Evolutionary conservation across 164 flowering plant species (phyloP).

Genomic region (Piper longum): DNA sequence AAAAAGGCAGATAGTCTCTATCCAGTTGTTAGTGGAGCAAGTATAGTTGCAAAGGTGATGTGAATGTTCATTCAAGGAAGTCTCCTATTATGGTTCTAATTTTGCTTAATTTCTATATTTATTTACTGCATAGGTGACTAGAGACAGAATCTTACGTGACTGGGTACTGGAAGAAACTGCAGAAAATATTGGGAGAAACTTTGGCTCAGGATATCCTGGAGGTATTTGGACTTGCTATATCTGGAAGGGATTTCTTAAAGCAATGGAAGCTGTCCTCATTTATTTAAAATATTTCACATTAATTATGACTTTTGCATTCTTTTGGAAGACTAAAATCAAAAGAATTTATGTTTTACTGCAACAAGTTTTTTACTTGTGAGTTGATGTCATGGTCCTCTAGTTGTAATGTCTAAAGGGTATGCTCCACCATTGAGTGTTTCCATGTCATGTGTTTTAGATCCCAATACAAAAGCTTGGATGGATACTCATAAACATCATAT

Average conservation of each 20-base stretch:
- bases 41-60: constrained; percentile 85
- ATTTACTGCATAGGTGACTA: constrained; percentile 47
- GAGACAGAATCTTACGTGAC: constrained; percentile 61
- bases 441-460: constrained; percentile 28
- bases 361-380: background rate
- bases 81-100: background rate
- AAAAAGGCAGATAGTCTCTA: constrained; percentile 97
- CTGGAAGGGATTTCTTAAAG: background rate
- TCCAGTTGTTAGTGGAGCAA: constrained; percentile 95
- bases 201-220: constrained; percentile 98
- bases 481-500: constrained; percentile 56
- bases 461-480: constrained; percentile 76
- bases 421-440: background rate
- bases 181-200: constrained; percentile 54
- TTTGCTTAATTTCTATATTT: background rate
- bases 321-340: background rate
- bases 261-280: background rate
- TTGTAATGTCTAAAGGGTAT: no score
- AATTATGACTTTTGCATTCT: background rate
- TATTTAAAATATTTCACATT: no score
- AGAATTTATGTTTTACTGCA: no score
- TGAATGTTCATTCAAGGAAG: background rate
- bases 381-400: background rate
- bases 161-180: constrained; percentile 82
- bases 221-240: constrained; percentile 22